A percentile compares a stretch with the other conserved stretches of the same genome.
These are phyloP conservation scores for Chalciporus piperatus DNA, from an alignment of 768 basidiomycete species.

Conservation along the genomic window DNA sequence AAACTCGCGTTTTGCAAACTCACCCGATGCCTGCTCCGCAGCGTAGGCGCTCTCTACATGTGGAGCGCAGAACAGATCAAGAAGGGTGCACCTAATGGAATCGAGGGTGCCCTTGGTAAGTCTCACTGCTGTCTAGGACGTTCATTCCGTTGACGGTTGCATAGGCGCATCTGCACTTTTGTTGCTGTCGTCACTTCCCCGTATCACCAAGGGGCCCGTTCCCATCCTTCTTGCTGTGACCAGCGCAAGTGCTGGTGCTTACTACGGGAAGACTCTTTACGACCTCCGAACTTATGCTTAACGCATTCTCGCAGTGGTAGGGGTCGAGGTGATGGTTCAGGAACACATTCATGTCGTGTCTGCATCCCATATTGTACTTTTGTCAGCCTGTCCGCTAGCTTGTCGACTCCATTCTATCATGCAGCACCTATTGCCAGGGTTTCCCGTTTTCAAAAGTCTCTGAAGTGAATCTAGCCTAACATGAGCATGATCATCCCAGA, in stretches of 20 bases:
- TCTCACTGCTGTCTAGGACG: background rate
- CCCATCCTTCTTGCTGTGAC: constrained; percentile 62
- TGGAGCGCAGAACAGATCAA: constrained; percentile 78
- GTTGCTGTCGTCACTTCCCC: constrained; percentile 70
- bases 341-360: background rate
- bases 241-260: constrained; percentile 56
- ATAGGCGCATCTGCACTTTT: constrained; percentile 75
- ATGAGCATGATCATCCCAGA: background rate
- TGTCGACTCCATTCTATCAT: background rate
- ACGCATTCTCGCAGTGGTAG: background rate
- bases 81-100: constrained; percentile 68
- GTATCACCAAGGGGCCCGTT: constrained; percentile 70
- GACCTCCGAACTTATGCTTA: constrained; percentile 25
- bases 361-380: constrained; percentile 10
- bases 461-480: too few relatives aligned
- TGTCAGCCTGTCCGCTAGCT: background rate
- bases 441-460: too few relatives aligned
- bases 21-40: too few relatives aligned
- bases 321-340: background rate
- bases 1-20: too few relatives aligned
- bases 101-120: constrained; percentile 76
- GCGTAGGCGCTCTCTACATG: constrained; percentile 76
- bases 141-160: background rate
- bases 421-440: background rate
- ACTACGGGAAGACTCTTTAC: constrained; percentile 65